phyloP scores from a whole-genome alignment of 345 rosid species.

The Salix arbutifolia region DNA sequence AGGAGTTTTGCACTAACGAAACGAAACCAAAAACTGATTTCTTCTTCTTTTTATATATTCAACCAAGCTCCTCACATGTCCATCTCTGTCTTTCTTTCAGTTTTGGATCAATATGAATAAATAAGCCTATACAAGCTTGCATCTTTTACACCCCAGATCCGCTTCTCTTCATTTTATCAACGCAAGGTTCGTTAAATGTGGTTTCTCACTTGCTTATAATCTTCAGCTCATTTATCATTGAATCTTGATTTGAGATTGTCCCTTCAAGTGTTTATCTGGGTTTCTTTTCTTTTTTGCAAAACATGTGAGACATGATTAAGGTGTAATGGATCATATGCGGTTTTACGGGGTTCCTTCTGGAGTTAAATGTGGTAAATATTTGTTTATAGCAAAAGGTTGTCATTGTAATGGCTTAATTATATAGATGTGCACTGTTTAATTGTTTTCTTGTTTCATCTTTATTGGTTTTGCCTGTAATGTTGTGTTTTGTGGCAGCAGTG shows the following conservation, averaged over 20 bases:
- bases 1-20: not conserved
- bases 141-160: not conserved
- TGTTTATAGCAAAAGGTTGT: not conserved
- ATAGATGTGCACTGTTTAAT: not conserved
- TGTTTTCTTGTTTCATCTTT: not conserved
- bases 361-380: not conserved
- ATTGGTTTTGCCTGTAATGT: not conserved
- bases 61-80: not conserved
- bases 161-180: not conserved
- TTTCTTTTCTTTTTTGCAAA: not conserved
- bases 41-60: not conserved
- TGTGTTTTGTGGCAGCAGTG: not conserved
- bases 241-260: not conserved
- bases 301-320: not conserved
- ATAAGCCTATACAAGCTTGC: not conserved
- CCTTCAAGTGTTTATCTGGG: not conserved
- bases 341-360: not conserved
- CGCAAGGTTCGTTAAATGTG: not conserved
- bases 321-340: not conserved
- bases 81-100: not conserved
- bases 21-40: not conserved
- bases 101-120: not conserved
- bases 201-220: not conserved
- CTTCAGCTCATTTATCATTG: not conserved
- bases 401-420: not conserved